A percentile compares a stretch with the other conserved stretches of the same genome.
These are phyloP conservation scores for Venturia effusa DNA, from an alignment of 2,329 filamentous ascomycete genomes.

Conservation along the genomic window DNA sequence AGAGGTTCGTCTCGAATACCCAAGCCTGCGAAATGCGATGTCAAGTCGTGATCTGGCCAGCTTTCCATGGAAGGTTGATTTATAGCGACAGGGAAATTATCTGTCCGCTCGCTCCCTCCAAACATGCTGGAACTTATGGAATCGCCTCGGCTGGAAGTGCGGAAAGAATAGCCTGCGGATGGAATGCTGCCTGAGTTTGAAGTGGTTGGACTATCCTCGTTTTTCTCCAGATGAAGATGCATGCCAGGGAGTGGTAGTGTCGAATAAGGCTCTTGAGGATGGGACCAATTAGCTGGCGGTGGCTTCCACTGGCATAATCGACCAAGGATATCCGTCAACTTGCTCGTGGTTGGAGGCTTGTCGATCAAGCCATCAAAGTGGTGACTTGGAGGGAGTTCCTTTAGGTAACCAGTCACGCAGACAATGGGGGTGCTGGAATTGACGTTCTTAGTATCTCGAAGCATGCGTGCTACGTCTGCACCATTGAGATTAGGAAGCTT, in stretches of 20 bases:
- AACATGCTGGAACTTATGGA: constrained; percentile 83
- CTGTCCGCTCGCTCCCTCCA: constrained; percentile 67
- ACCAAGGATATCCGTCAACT: constrained; percentile 78
- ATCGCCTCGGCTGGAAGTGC: constrained; percentile 72
- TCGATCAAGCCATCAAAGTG: constrained; percentile 94
- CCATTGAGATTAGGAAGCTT: constrained; percentile 92
- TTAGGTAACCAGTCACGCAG: constrained; percentile 94
- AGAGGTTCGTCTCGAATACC: constrained; percentile 49
- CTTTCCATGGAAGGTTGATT: constrained; percentile 64
- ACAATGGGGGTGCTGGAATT: constrained; percentile 94
- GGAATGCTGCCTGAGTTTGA: constrained; percentile 65
- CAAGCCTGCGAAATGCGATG: constrained; percentile 48
- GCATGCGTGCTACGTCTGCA: constrained; percentile 92
- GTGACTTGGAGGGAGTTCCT: constrained; percentile 87
- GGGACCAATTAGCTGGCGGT: constrained; percentile 49
- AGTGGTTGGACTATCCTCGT: constrained; percentile 66
- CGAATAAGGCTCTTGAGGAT: constrained; percentile 22
- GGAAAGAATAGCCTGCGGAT: constrained; percentile 57
- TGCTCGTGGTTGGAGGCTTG: constrained; percentile 88
- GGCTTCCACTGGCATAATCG: constrained; percentile 90
- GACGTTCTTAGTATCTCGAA: constrained; percentile 88
- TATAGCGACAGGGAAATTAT: constrained; percentile 68
- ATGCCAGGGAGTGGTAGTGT: constrained; percentile 20
- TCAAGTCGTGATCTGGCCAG: constrained; percentile 54
- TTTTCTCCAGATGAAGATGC: constrained; percentile 47